A percentile compares a stretch with the other conserved stretches of the same genome.
Conservation (phyloP, 2,329 filamentous ascomycete species). For the Nemania sp. region DNA sequence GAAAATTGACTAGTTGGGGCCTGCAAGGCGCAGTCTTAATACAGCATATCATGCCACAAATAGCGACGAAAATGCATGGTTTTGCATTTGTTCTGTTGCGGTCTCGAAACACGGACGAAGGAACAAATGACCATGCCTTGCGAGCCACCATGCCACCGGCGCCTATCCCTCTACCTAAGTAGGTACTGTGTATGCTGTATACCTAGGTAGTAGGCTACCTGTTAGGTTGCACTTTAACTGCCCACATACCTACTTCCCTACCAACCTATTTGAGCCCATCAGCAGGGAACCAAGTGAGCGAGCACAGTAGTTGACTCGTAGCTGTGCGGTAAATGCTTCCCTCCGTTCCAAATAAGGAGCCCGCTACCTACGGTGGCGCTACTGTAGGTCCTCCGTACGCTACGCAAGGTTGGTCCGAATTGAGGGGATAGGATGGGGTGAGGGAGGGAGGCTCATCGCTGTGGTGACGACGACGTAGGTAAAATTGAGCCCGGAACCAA, state of each 20-base stretch:
- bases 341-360: slow-evolving; percentile 36
- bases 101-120: slow-evolving; percentile 35
- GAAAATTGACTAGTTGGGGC: slow-evolving; percentile 19
- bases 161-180: not conserved
- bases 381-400: slow-evolving; percentile 13
- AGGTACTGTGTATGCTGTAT: slow-evolving; percentile 9
- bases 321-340: slow-evolving; percentile 29
- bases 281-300: slow-evolving; percentile 18
- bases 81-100: slow-evolving; percentile 29
- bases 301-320: slow-evolving; percentile 23
- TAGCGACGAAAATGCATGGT: slow-evolving; percentile 33
- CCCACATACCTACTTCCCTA: slow-evolving; percentile 10
- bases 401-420: slow-evolving; percentile 4
- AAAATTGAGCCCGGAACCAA: slow-evolving; percentile 11
- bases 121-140: slow-evolving; percentile 29
- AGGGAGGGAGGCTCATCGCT: slow-evolving; percentile 12
- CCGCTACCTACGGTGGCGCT: slow-evolving; percentile 20
- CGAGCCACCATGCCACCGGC: slow-evolving; percentile 30
- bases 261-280: slow-evolving; percentile 26
- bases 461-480: slow-evolving; percentile 24
- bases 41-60: slow-evolving; percentile 31
- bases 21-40: slow-evolving; percentile 29
- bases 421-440: not conserved
- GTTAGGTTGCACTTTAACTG: too few species aligned
- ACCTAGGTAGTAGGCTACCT: slow-evolving; percentile 24